Conservation (phyloP, 2,329 filamentous ascomycete species). For the Paecilomyces niveus region DNA sequence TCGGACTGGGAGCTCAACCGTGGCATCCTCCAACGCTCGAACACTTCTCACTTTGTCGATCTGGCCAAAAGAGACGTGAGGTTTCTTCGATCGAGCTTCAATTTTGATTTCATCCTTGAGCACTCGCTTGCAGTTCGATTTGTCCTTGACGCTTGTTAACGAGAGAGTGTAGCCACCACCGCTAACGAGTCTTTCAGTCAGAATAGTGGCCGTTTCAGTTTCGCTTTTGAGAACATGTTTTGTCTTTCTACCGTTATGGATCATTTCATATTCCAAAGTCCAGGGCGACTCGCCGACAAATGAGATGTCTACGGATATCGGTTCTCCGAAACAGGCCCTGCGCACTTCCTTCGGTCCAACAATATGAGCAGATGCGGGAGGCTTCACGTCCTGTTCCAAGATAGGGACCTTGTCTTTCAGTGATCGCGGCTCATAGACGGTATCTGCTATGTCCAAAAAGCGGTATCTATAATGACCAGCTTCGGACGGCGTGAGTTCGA, state of each 20-base stretch:
- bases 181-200: constrained; percentile 64
- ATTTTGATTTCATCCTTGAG: constrained; percentile 81
- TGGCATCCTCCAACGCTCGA: constrained; percentile 68
- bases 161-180: constrained; percentile 88
- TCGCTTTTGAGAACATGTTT: constrained; percentile 62
- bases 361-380: constrained; percentile 71
- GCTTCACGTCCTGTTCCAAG: constrained; percentile 86
- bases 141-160: constrained; percentile 79
- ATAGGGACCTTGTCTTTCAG: constrained; percentile 56
- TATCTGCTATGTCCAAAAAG: constrained; percentile 74
- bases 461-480: constrained; percentile 83
- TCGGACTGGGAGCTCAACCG: constrained; percentile 69
- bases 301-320: constrained; percentile 64
- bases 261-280: constrained; percentile 82
- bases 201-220: constrained; percentile 59
- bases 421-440: constrained; percentile 64
- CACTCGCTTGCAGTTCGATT: constrained; percentile 76
- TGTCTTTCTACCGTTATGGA: constrained; percentile 79
- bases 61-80: constrained; percentile 76
- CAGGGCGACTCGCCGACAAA: constrained; percentile 82
- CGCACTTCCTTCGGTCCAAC: constrained; percentile 50
- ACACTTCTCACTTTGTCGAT: constrained; percentile 72
- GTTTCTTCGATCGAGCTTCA: constrained; percentile 78
- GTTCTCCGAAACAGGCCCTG: constrained; percentile 75
- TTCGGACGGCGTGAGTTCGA: constrained; percentile 72